A percentile compares a stretch with the other conserved stretches of the same genome.
Conservation (phyloP, 768 basidiomycete genomes). For the Mrakia frigida region DNA sequence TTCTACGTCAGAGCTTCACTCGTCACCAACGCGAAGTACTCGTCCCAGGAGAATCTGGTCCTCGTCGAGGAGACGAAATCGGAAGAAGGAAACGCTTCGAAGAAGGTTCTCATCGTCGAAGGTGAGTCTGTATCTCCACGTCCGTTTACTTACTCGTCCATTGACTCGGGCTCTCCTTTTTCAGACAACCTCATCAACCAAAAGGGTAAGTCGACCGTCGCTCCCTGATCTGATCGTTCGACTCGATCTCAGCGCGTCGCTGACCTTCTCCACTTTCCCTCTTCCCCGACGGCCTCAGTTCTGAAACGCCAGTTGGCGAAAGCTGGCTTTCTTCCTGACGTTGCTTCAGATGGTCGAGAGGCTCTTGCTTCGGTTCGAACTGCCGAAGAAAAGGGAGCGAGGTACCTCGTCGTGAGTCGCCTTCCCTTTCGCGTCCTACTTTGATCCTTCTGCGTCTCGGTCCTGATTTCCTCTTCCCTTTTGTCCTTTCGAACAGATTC, state of each 20-base stretch:
- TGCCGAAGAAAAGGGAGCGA: background rate
- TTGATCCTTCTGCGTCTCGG: no score
- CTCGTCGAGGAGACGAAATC: background rate
- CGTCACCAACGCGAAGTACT: background rate
- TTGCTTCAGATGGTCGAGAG: slow-evolving; percentile 10
- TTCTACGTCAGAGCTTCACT: slow-evolving; percentile 21
- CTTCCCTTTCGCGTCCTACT: no score
- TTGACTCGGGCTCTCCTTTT: background rate
- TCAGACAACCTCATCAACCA: slow-evolving; percentile 31
- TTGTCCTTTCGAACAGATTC: background rate
- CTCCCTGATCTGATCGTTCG: background rate
- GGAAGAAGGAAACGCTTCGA: background rate
- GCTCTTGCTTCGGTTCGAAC: background rate
- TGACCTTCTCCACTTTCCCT: background rate
- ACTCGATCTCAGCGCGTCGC: background rate
- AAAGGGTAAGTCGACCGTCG: background rate
- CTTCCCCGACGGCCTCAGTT: background rate
- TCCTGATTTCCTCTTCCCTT: no score
- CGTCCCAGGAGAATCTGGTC: background rate
- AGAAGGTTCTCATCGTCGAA: slow-evolving; percentile 23
- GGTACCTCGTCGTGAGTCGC: background rate
- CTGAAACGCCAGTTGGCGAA: slow-evolving; percentile 24
- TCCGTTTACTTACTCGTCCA: no score
- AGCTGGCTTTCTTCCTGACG: slow-evolving; percentile 4
- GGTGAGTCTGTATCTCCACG: background rate